Conservation (phyloP, 805 yeast species). For the Phaffomyces thermotolerans region DNA sequence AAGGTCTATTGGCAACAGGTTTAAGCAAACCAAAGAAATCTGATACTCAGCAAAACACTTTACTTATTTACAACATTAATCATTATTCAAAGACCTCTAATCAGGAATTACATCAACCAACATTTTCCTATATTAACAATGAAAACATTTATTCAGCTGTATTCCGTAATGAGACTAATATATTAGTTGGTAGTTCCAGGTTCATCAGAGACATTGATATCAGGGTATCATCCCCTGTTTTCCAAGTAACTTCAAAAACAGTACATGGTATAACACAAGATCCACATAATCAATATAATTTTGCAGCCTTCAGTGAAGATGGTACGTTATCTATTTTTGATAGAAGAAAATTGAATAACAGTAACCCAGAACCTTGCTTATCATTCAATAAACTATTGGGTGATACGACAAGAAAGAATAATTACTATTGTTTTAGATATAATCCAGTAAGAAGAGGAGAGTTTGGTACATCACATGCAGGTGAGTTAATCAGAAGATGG, state of each 20-base stretch:
- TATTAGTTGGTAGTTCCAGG: constrained; percentile 73
- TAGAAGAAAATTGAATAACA: constrained; percentile 46
- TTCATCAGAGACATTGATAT: constrained; percentile 72
- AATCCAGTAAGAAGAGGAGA: constrained; percentile 63
- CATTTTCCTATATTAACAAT: constrained; percentile 54
- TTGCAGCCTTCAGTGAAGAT: constrained; percentile 74
- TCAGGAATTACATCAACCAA: constrained; percentile 47
- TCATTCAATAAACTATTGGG: constrained; percentile 55
- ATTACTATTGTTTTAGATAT: constrained; percentile 61
- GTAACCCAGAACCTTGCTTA: constrained; percentile 47
- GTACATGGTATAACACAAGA: constrained; percentile 63
- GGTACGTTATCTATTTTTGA: constrained; percentile 84
- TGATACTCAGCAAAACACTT: constrained; percentile 34
- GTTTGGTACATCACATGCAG: constrained; percentile 72
- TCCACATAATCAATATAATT: constrained; percentile 57
- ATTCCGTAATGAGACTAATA: constrained; percentile 54
- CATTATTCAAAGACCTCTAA: constrained; percentile 44
- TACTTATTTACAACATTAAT: constrained; percentile 74
- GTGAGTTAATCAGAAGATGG: constrained; percentile 76
- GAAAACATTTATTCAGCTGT: constrained; percentile 67
- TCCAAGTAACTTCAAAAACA: constrained; percentile 70
- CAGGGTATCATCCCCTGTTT: constrained; percentile 54
- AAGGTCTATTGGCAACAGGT: constrained; percentile 67
- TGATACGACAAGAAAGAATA: constrained; percentile 52
- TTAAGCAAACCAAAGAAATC: constrained; percentile 58